A percentile compares a stretch with the other conserved stretches of the same genome.
Conservation (phyloP, 2,329 filamentous ascomycete genomes). For the Elsinoe batatas region DNA sequence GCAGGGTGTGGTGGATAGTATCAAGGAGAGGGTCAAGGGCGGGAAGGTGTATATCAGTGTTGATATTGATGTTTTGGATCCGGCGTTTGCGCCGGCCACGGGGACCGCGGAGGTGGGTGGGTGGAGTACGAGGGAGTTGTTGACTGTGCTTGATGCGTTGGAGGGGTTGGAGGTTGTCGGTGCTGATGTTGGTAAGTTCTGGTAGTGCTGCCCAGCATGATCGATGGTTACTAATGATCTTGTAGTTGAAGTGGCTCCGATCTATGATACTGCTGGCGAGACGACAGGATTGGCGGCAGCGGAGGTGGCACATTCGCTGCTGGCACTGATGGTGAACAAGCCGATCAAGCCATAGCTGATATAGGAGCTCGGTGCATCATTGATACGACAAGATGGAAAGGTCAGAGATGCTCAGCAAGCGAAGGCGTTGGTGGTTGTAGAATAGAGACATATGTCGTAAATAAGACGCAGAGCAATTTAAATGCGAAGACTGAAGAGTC, state of each 20-base stretch:
- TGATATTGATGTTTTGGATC: constrained; percentile 49
- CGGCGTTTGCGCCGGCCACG: constrained; percentile 47
- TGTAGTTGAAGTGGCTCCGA: constrained; percentile 47
- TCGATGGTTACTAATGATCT: background rate
- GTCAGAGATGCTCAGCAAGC: background rate
- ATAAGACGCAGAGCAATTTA: too few species aligned
- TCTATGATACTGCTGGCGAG: constrained; percentile 53
- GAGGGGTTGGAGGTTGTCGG: constrained; percentile 48
- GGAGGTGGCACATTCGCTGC: constrained; percentile 43
- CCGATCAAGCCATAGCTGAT: constrained; percentile 10
- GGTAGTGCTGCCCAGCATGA: background rate
- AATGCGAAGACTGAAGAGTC: too few species aligned
- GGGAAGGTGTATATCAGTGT: constrained; percentile 48
- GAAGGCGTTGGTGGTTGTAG: background rate
- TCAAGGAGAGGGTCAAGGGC: constrained; percentile 42
- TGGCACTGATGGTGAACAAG: constrained; percentile 38
- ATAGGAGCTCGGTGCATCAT: too few species aligned
- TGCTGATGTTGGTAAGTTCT: constrained; percentile 39
- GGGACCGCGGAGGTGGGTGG: constrained; percentile 53
- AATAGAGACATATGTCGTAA: too few species aligned
- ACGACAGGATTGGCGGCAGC: constrained; percentile 47
- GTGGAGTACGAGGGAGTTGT: constrained; percentile 50
- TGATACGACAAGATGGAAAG: too few species aligned
- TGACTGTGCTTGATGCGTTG: constrained; percentile 51
- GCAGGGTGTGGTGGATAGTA: constrained; percentile 36